Percentiles rank a stretch among this genome's conserved stretches.
Evolutionary conservation across 164 flowering plant species (phyloP).

Genomic region (Platanus orientalis): DNA sequence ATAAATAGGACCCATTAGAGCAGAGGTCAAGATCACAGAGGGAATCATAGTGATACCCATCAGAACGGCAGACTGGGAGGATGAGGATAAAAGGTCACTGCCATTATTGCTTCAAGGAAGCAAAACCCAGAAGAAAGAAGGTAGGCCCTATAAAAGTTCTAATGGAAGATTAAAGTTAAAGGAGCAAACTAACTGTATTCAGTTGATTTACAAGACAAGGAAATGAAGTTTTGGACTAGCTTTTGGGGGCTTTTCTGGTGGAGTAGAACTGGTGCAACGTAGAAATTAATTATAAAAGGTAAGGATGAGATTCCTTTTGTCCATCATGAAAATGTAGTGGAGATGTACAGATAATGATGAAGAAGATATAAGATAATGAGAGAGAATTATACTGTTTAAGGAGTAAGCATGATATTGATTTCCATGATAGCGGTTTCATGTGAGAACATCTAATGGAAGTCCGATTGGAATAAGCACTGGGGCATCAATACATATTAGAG

Average conservation of each 20-base stretch:
- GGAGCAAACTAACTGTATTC: background rate
- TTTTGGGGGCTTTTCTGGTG: slow-evolving; percentile 22
- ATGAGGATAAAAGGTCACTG: slow-evolving; percentile 4
- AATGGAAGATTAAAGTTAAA: background rate
- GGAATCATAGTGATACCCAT: background rate
- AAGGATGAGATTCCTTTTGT: slow-evolving; percentile 13
- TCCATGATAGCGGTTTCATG: too few relatives aligned
- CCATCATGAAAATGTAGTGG: slow-evolving; percentile 14
- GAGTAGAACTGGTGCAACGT: slow-evolving; percentile 8
- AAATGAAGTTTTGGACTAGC: background rate
- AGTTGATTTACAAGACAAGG: slow-evolving; percentile 7
- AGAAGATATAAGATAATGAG: too few relatives aligned
- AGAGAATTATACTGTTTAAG: too few relatives aligned
- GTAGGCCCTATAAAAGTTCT: background rate
- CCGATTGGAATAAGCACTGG: too few relatives aligned
- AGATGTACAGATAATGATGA: slow-evolving; percentile 4
- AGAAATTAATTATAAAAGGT: background rate
- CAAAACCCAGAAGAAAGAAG: background rate
- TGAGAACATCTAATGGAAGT: too few relatives aligned
- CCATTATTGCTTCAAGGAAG: slow-evolving; percentile 6
- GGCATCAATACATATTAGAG: too few relatives aligned
- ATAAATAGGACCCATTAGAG: slow-evolving; percentile 1
- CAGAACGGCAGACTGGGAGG: background rate
- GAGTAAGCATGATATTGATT: too few relatives aligned
- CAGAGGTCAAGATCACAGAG: background rate